These are phyloP conservation scores for Trametes gibbosa DNA, from an alignment of 768 basidiomycete species.

Conservation along the genomic window DNA sequence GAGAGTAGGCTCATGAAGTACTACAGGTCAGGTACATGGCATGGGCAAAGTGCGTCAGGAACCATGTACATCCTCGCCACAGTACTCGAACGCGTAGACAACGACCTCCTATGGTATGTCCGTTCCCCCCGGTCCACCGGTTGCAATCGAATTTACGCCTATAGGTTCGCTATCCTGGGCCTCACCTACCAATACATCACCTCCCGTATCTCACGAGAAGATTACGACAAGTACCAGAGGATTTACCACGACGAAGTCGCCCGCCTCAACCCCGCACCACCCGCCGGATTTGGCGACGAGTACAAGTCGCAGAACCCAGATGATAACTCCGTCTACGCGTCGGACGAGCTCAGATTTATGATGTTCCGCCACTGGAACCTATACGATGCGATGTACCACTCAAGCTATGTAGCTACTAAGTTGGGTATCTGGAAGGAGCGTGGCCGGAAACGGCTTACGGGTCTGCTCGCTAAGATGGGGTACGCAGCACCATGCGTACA, in stretches of 20 bases:
- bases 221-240: conserved; percentile 78
- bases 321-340: conserved; percentile 76
- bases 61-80: conserved; percentile 89
- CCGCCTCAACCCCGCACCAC: conserved; percentile 73
- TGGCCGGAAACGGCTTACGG: conserved; percentile 84
- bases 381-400: conserved; percentile 98
- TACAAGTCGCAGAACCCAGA: conserved; percentile 69
- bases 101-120: conserved; percentile 84
- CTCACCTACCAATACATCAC: conserved; percentile 91
- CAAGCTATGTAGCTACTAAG: conserved; percentile 92
- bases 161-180: conserved; percentile 89
- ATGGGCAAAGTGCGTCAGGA: conserved; percentile 87
- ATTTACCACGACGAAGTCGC: conserved; percentile 91
- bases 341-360: conserved; percentile 91
- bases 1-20: conserved; percentile 71
- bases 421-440: conserved; percentile 96
- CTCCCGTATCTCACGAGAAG: conserved; percentile 81
- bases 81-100: conserved; percentile 87
- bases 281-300: conserved; percentile 39
- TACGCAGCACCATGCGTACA: conserved; percentile 34
- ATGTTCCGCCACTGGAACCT: conserved; percentile 97
- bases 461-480: conserved; percentile 98
- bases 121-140: neutral
- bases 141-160: neutral
- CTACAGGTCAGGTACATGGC: conserved; percentile 80